Evolutionary conservation across 352 stramenopile genomes (phyloP).

Genomic region (Phytophthora citrophthora): DNA sequence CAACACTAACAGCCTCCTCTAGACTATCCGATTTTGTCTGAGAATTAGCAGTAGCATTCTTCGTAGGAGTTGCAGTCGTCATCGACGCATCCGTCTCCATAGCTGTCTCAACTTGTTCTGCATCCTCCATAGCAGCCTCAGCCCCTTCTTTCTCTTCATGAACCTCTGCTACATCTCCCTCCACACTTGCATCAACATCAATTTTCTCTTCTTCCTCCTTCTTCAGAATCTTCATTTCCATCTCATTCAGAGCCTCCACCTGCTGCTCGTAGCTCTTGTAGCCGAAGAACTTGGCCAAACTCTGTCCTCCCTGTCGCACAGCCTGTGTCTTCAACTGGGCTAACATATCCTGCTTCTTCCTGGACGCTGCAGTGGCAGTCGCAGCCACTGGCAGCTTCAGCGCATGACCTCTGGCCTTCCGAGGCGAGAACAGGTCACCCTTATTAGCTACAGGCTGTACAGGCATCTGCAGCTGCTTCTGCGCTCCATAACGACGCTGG

Average conservation of each 20-base stretch:
- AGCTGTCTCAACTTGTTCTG: neutral
- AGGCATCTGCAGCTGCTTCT: neutral
- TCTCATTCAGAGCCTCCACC: conserved; percentile 64
- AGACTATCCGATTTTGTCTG: too few relatives aligned
- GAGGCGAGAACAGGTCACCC: conserved; percentile 33
- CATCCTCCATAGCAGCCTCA: conserved; percentile 1
- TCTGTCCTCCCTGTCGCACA: conserved; percentile 66
- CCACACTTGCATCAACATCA: neutral
- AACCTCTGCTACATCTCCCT: conserved; percentile 14
- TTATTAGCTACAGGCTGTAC: neutral
- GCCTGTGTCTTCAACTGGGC: conserved; percentile 58
- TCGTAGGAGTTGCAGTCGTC: neutral
- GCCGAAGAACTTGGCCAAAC: conserved; percentile 80
- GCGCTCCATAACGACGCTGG: conserved; percentile 43
- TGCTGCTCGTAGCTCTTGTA: conserved; percentile 79
- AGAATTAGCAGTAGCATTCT: neutral
- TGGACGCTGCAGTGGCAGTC: conserved; percentile 23
- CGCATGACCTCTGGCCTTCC: conserved; percentile 40
- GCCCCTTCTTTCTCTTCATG: conserved; percentile 17
- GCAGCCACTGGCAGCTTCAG: conserved; percentile 64
- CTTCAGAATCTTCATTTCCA: conserved; percentile 64
- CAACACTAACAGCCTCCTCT: neutral
- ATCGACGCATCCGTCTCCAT: neutral
- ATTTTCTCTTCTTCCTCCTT: conserved; percentile 35
- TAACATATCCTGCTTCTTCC: conserved; percentile 74